Evolutionary conservation across 257 asterid species (phyloP), one percentile per base, ranked within the genome.

Genomic region (Petunia axillaris): DNA sequence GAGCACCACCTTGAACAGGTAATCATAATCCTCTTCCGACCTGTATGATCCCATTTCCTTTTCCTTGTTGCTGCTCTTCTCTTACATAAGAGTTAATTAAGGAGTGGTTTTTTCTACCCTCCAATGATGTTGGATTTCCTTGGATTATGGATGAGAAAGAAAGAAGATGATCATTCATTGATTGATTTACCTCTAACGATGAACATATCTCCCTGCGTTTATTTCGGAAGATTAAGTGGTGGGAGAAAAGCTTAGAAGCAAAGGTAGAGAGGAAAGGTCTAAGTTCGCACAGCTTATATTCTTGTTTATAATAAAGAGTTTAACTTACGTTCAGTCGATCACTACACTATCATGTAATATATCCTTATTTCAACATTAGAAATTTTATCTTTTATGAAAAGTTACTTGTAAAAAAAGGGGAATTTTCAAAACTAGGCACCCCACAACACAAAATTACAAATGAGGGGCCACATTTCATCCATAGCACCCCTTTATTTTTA

Each of bases 1-100:
- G 40, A 87, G 78, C 5, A 87, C 89, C 71, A 87, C 89, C 87
- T 87, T 87, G 59, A 83, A 87, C 50, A 87, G 85, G 85, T 87
- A 85, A 70, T 87, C 91, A 53, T 87, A 87, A 84, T 87, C 90
- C 59, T 87, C 89, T 66, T 87, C 89, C 6, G 84, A 85, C 58
- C 85, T 83, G 70, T 85, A 85, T 62, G 86, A 53, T 74, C 89
- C 89, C 87, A 84, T 83, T 80, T 46, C 60, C 48, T 35, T 8
- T 4, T 14, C 2, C 2, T 41, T 25, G 25, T 25, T 25, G 25
- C 25, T 25, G 25, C 57, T 6, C 65, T 46, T 25, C 4, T 67
- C 39, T n/a, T 7, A 67, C 55, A 8, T 67, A 43, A 44, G 57
- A 68, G 57, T 68, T 68, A 64, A 40, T 39, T 39, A 39, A 2